Conservation (phyloP, 768 basidiomycete genomes). For the Floccularia luteovirens region DNA sequence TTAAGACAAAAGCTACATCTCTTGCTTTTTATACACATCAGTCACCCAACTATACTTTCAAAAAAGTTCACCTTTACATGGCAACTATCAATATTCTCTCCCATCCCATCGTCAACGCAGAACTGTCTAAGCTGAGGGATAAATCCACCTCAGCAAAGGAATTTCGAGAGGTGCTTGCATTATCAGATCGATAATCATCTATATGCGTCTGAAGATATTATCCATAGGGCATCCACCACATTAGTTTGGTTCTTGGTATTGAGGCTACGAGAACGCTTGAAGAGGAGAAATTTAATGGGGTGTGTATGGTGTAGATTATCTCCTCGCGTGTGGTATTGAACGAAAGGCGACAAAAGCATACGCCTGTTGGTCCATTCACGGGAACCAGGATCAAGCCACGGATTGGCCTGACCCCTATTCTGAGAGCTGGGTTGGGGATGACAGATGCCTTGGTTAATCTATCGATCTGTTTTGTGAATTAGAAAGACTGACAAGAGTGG, state of each 20-base stretch:
- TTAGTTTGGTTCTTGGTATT: conserved; percentile 75
- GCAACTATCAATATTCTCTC: conserved; percentile 41
- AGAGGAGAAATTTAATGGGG: conserved; percentile 55
- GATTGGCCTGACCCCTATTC: conserved; percentile 84
- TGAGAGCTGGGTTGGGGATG: conserved; percentile 93
- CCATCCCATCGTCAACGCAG: conserved; percentile 69
- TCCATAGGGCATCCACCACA: conserved; percentile 61
- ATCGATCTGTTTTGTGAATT: conserved; percentile 20
- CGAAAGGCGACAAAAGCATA: conserved; percentile 46
- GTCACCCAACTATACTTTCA: background rate
- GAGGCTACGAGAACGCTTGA: conserved; percentile 72
- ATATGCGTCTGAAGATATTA: conserved; percentile 1
- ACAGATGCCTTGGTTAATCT: conserved; percentile 66
- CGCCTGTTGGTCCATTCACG: conserved; percentile 74
- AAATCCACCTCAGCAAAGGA: conserved; percentile 57
- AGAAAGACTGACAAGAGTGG: conserved; percentile 5
- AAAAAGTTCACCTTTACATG: background rate
- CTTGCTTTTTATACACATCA: background rate
- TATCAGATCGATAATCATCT: background rate
- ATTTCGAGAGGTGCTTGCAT: conserved; percentile 59
- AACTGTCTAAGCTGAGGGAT: conserved; percentile 64
- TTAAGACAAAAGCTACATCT: background rate
- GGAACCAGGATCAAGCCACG: conserved; percentile 70
- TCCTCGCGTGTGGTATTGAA: no score
- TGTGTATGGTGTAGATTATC: no score